Evolutionary conservation across 225 moss, liverwort and hornwort genomes (phyloP), one percentile per base, ranked within the genome.

Genomic region (Straminergon stramineum): DNA sequence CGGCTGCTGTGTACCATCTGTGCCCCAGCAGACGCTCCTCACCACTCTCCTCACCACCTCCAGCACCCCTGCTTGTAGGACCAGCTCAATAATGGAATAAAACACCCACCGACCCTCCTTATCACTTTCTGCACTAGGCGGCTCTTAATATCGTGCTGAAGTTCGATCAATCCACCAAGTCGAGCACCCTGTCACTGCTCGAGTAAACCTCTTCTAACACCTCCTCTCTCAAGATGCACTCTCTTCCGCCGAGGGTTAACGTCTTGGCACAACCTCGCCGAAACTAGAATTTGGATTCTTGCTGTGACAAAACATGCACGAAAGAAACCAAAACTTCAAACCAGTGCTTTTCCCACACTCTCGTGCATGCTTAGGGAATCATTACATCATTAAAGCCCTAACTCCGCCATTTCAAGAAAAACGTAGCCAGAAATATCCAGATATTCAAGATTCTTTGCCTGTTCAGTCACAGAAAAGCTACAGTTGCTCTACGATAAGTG

Each of bases 1-100:
- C 92, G 58, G 95, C 93, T 88, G 93, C 94, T 91, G 95, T 95
- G 89, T 90, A 95, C 99, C 99, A 97, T 91, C 94, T 99, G 85
- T 91, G 94, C 88, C 97, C 94, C 96, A 96, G 95, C 79, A 97
- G 90, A 85, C 93, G 93, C 99, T 94, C 89, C 92, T 94, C 92
- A 95, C 95, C 39, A 94, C 91, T 92, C 95, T 87, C 90, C 94
- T 94, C 85, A 94, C 91, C 92, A 93, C 92, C 92, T 94, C 92
- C 95, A 94, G 93, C 91, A 92, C 90, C 91, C 88, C 91, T 90
- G 83, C 70, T 91, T 86, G 67, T 27, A 87, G 39, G 52, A 81
- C 83, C 86, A 83, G 75, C 75, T 68, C n/a, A 67, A 88, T 73
- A 67, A 88, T 86, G 62, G 5, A 56, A 88, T 81, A 74, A 61